These are phyloP conservation scores for Monilinia fructigena DNA, from an alignment of 2,329 filamentous ascomycete species.

Conservation along the genomic window DNA sequence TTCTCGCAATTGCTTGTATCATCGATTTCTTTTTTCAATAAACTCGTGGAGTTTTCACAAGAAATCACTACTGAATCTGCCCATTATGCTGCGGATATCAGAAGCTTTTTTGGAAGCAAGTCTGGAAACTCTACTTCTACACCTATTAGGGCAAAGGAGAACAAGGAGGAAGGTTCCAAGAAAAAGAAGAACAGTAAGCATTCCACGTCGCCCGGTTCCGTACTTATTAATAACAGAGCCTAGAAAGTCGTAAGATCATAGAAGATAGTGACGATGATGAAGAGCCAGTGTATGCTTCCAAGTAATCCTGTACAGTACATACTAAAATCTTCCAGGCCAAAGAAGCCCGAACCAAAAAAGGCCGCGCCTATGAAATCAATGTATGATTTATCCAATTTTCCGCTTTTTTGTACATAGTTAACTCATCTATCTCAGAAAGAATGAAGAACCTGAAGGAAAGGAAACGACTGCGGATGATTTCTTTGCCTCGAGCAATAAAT, in stretches of 20 bases:
- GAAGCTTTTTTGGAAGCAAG: slow-evolving; percentile 85
- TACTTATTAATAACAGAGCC: slow-evolving; percentile 23
- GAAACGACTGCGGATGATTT: slow-evolving; percentile 41
- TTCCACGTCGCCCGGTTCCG: not conserved
- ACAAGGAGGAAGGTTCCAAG: slow-evolving; percentile 40
- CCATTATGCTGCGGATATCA: slow-evolving; percentile 77
- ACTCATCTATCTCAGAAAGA: slow-evolving; percentile 31
- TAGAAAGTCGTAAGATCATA: slow-evolving; percentile 65
- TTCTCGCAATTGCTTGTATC: slow-evolving; percentile 14
- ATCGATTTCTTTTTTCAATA: not conserved
- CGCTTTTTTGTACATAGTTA: not conserved
- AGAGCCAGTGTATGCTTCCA: slow-evolving; percentile 43
- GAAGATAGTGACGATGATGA: slow-evolving; percentile 79
- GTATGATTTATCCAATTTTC: slow-evolving; percentile 42
- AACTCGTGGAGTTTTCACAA: not conserved
- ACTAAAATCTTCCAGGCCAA: slow-evolving; percentile 39
- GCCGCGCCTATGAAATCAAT: slow-evolving; percentile 55
- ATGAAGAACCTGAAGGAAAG: slow-evolving; percentile 38
- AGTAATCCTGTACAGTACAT: not conserved
- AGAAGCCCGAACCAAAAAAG: slow-evolving; percentile 55
- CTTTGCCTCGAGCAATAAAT: slow-evolving; percentile 39
- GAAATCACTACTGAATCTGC: not conserved
- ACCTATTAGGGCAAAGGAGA: slow-evolving; percentile 46
- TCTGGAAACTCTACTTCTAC: slow-evolving; percentile 47
- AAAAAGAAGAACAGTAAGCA: slow-evolving; percentile 39